phyloP scores from a whole-genome alignment of 306 rosid species.

The Vigna nakashimae region DNA sequence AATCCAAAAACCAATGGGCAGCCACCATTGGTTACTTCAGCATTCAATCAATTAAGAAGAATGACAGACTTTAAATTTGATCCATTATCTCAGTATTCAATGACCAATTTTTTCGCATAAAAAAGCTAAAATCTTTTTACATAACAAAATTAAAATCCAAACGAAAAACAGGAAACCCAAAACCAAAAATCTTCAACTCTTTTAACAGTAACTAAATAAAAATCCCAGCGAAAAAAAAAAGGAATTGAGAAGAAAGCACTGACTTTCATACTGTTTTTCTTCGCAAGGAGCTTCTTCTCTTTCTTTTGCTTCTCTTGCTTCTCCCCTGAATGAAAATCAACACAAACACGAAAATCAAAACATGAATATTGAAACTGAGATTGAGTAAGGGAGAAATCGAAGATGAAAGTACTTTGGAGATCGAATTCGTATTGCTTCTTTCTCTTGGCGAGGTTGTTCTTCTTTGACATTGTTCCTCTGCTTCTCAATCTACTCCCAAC shows the following conservation, averaged over 20 bases:
- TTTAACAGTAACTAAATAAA: neutral
- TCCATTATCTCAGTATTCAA: slow-evolving; percentile 14
- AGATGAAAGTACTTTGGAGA: slow-evolving; percentile 63
- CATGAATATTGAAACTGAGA: neutral
- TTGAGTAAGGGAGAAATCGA: neutral
- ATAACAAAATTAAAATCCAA: neutral
- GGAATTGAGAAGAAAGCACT: slow-evolving; percentile 23
- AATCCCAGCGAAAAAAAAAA: neutral
- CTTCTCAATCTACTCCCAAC: slow-evolving; percentile 13
- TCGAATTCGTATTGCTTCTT: slow-evolving; percentile 83
- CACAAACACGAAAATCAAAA: slow-evolving; percentile 12
- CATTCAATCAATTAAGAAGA: slow-evolving; percentile 24
- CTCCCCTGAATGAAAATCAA: slow-evolving; percentile 60
- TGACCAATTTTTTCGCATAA: neutral
- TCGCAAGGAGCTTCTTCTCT: slow-evolving; percentile 73
- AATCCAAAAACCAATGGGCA: neutral
- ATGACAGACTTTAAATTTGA: neutral
- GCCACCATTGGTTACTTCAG: neutral
- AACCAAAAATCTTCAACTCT: neutral
- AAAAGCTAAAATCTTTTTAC: neutral
- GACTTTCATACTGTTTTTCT: slow-evolving; percentile 82
- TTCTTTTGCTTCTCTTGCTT: slow-evolving; percentile 67
- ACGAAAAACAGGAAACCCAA: slow-evolving; percentile 14
- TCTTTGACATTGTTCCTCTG: slow-evolving; percentile 72
- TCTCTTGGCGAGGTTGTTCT: slow-evolving; percentile 81